Conservation (phyloP, 139 green algal species). For the Chlamydomonas sp. region DNA sequence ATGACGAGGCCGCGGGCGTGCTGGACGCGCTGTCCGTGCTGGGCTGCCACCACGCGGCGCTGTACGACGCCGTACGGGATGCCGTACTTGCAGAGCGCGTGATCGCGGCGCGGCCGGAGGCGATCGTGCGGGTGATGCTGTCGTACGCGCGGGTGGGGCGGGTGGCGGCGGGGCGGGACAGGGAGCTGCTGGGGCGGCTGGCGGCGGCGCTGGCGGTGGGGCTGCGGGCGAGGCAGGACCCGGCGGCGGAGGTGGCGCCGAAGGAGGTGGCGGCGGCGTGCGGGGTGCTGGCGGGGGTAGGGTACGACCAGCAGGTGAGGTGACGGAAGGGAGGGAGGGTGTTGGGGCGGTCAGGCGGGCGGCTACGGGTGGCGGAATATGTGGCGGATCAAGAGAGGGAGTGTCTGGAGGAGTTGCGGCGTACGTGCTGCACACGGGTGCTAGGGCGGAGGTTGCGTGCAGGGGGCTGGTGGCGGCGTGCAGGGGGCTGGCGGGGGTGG, state of each 20-base stretch:
- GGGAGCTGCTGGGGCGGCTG: not conserved
- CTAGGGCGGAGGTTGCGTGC: too few relatives aligned
- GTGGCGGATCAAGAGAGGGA: too few relatives aligned
- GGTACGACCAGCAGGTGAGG: not conserved
- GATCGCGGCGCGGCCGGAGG: not conserved
- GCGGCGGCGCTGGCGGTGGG: conserved; percentile 10
- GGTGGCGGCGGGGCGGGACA: not conserved
- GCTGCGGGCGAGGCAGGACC: not conserved
- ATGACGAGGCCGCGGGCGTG: not conserved
- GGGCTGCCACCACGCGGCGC: conserved; percentile 5
- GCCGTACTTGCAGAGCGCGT: conserved; percentile 17
- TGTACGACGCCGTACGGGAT: conserved; percentile 26
- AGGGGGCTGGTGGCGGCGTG: too few relatives aligned
- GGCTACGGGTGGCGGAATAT: too few relatives aligned
- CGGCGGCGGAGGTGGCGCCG: not conserved
- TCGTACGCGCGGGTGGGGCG: conserved; percentile 4
- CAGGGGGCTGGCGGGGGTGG: too few relatives aligned
- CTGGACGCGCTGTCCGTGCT: conserved; percentile 14
- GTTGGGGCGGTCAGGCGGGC: too few relatives aligned
- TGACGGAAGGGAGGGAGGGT: not conserved
- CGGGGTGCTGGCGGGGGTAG: not conserved
- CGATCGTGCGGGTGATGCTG: not conserved
- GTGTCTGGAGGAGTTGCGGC: too few relatives aligned
- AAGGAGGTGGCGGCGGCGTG: not conserved
- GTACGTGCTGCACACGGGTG: too few relatives aligned